Evolutionary conservation across 495 filamentous ascomycete species (phyloP).

Genomic region (Evansstolkia leycettana): DNA sequence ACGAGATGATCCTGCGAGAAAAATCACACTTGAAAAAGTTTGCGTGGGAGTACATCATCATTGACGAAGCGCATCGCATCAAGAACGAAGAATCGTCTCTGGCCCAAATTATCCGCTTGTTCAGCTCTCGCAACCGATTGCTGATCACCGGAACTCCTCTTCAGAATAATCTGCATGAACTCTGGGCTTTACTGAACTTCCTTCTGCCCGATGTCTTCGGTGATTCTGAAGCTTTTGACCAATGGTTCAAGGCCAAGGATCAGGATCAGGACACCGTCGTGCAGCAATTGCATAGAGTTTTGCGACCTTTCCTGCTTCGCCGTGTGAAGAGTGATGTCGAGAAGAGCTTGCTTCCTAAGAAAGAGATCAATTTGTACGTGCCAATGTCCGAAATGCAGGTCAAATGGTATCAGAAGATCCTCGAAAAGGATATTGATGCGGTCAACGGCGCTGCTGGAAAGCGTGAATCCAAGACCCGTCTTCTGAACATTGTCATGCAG

Average conservation of each 20-base stretch:
- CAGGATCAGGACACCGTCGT: constrained; percentile 92
- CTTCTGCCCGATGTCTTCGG: constrained; percentile 95
- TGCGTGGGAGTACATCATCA: constrained; percentile 99
- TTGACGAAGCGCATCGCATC: constrained; percentile 97
- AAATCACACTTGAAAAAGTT: constrained; percentile 95
- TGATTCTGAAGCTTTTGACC: constrained; percentile 93
- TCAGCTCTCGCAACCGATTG: constrained; percentile 90
- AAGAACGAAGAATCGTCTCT: constrained; percentile 98
- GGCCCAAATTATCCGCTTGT: constrained; percentile 91
- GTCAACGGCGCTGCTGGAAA: constrained; percentile 96
- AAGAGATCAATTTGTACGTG: constrained; percentile 92
- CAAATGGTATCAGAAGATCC: constrained; percentile 97
- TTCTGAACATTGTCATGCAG: constrained; percentile 99
- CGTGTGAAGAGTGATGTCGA: constrained; percentile 98
- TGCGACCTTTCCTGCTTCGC: constrained; percentile 87
- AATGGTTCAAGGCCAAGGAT: constrained; percentile 89
- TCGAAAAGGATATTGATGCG: constrained; percentile 98
- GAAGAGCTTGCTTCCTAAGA: constrained; percentile 95
- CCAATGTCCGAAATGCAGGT: constrained; percentile 99
- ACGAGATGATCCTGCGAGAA: constrained; percentile 92
- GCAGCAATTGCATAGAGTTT: constrained; percentile 86
- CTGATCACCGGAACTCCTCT: constrained; percentile 95
- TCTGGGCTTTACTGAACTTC: constrained; percentile 99
- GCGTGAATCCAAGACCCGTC: constrained; percentile 93
- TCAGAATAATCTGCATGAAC: constrained; percentile 96